Percentiles rank a stretch among this genome's conserved stretches.
These are phyloP conservation scores for Diplotaxis tenuifolia DNA, from an alignment of 345 rosid genomes.

Conservation along the genomic window DNA sequence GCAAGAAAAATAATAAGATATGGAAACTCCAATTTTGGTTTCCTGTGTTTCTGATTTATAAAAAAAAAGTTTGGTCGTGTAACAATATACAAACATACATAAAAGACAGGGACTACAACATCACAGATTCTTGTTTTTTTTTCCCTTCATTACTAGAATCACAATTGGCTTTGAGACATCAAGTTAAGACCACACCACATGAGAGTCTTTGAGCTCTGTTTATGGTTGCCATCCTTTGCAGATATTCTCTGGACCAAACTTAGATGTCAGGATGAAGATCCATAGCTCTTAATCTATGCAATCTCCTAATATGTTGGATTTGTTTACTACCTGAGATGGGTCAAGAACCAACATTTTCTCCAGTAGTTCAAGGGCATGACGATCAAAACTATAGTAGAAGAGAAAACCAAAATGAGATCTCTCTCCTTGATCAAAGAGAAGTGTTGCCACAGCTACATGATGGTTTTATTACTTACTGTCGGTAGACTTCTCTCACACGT, in stretches of 20 bases:
- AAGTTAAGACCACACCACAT: slow-evolving; percentile 9
- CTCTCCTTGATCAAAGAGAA: neutral
- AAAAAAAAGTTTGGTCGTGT: neutral
- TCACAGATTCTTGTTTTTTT: slow-evolving; percentile 38
- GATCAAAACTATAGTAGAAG: slow-evolving; percentile 48
- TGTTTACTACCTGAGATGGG: slow-evolving; percentile 60
- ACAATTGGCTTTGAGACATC: slow-evolving; percentile 12
- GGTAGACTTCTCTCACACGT: slow-evolving; percentile 65
- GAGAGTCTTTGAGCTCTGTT: slow-evolving; percentile 13
- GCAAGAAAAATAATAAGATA: slow-evolving; percentile 21
- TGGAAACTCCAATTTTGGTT: slow-evolving; percentile 47
- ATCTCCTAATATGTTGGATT: neutral
- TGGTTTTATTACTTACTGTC: slow-evolving; percentile 34
- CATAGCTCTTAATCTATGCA: neutral
- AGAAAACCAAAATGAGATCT: neutral
- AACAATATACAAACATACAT: slow-evolving; percentile 53
- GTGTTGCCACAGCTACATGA: neutral
- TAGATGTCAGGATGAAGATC: neutral
- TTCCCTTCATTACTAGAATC: slow-evolving; percentile 4
- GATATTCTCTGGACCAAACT: slow-evolving; percentile 56
- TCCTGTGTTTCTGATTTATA: slow-evolving; percentile 38
- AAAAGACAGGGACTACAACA: slow-evolving; percentile 35
- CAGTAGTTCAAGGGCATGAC: slow-evolving; percentile 73
- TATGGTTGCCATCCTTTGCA: slow-evolving; percentile 77
- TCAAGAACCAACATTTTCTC: slow-evolving; percentile 75